Evolutionary conservation across 495 filamentous ascomycete species (phyloP), one percentile per base, ranked within the genome.

Genomic region (Penicillium manginii): DNA sequence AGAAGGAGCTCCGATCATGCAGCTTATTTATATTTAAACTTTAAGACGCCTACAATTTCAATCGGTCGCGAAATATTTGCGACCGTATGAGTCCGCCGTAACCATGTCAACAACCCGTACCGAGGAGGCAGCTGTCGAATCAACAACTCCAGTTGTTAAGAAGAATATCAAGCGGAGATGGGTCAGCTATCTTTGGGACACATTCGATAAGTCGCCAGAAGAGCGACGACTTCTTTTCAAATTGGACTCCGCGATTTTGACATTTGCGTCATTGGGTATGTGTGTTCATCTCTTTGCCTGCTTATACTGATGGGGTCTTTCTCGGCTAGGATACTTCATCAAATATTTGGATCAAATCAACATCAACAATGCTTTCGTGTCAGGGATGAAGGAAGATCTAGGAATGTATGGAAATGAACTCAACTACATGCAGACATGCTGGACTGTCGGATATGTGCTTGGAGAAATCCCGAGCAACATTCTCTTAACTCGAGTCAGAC

Each of bases 361-460:
- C 43, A 74, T 87, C 48, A 84, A 78, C 60, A 84, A 77, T 67
- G 82, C 83, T 7, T 86, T 84, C 57, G 72, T 78, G 3, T 73
- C 73, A 22, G 76, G 73, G 29, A 78, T 78, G 85, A 84, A 87
- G 60, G 84, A 88, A 61, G 83, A 87, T 43, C 64, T 88, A 12
- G 73, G 76, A 18, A 62, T 89, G 18, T 80, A 81, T 50, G 80
- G 80, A 17, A 85, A 83, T 42, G 61, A 89, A 61, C 65, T 79
- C 2, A 78, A 75, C 58, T 74, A 75, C 53, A 77, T 84, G 73
- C 75, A 76, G 45, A 79, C 81, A 2, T 78, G 72, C 52, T 89
- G 83, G 81, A 88, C 84, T 0, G 79, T 86, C 15, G 86, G 86
- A 14, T 85, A 87, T 59, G 80, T 88, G 2, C 74, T 88, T 43